Evolutionary conservation across 495 filamentous ascomycete genomes (phyloP).

Genomic region (Daldinia bambusicola): DNA sequence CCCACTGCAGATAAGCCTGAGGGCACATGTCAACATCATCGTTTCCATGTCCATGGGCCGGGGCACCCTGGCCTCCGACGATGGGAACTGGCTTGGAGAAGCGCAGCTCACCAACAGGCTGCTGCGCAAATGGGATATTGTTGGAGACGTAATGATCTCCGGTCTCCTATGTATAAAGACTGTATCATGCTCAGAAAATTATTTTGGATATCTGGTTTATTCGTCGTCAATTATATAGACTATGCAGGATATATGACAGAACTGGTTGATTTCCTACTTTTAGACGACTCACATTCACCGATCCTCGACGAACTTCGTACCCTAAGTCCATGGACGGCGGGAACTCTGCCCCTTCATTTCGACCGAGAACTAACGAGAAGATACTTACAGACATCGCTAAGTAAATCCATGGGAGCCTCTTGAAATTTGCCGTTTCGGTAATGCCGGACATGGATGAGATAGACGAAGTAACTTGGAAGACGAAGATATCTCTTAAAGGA

Average conservation of each 20-base stretch:
- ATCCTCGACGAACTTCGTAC: conserved; percentile 34
- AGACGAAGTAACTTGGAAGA: background rate
- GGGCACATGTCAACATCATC: conserved; percentile 27
- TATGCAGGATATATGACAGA: too few relatives aligned
- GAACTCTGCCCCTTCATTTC: background rate
- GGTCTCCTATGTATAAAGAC: conserved; percentile 20
- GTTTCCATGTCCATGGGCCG: conserved; percentile 12
- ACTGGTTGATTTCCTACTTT: too few relatives aligned
- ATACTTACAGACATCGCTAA: conserved; percentile 5
- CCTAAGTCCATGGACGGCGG: conserved; percentile 30
- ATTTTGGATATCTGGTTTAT: too few relatives aligned
- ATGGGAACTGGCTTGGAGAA: conserved; percentile 29
- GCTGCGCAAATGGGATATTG: conserved; percentile 39
- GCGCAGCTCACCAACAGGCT: conserved; percentile 30
- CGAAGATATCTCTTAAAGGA: background rate
- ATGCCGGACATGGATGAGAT: background rate
- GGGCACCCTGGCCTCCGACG: background rate
- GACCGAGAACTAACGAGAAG: conserved; percentile 5
- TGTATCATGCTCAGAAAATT: too few relatives aligned
- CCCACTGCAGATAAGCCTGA: conserved; percentile 42
- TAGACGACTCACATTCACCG: conserved; percentile 29
- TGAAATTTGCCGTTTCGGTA: conserved; percentile 4
- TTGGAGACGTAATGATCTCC: conserved; percentile 39
- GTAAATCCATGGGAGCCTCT: conserved; percentile 16
- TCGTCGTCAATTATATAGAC: too few relatives aligned